These are phyloP conservation scores for Cudoniella acicularis DNA, from an alignment of 495 filamentous ascomycete species.

Conservation along the genomic window DNA sequence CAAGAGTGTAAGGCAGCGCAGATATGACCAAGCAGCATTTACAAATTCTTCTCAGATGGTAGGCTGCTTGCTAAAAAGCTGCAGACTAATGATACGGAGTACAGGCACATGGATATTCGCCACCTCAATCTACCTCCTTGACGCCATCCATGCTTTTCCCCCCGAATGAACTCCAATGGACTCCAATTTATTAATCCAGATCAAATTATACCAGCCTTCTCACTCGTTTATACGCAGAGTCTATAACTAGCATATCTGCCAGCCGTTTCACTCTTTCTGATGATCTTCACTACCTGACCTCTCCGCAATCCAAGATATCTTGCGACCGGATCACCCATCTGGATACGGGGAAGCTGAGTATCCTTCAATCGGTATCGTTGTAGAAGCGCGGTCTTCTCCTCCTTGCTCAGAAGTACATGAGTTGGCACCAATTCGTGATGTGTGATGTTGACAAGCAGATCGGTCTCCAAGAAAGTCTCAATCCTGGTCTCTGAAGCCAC, in stretches of 20 bases:
- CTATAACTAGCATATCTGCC: constrained; percentile 75
- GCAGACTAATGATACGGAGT: too few relatives aligned
- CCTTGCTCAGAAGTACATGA: constrained; percentile 82
- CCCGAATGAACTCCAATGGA: constrained; percentile 10
- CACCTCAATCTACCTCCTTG: constrained; percentile 1
- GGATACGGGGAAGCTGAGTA: constrained; percentile 90
- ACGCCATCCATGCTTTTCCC: constrained; percentile 14
- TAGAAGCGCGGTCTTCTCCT: constrained; percentile 81
- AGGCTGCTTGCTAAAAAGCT: too few relatives aligned
- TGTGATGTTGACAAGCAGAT: constrained; percentile 96
- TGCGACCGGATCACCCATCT: constrained; percentile 86
- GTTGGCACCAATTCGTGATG: constrained; percentile 95
- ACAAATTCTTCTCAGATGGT: too few relatives aligned
- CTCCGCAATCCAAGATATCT: constrained; percentile 86
- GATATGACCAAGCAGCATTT: too few relatives aligned
- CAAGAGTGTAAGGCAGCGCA: too few relatives aligned
- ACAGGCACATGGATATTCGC: constrained; percentile 4
- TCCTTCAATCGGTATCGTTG: constrained; percentile 93
- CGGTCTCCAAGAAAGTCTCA: constrained; percentile 92
- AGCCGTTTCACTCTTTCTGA: constrained; percentile 74
- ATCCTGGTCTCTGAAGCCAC: constrained; percentile 68
- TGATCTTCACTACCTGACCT: constrained; percentile 98
- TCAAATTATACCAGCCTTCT: not conserved
- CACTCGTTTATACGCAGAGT: constrained; percentile 46
- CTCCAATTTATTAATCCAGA: constrained; percentile 5